These are phyloP conservation scores for Aphanomyces stellatus DNA, from an alignment of 352 stramenopile species.

Conservation along the genomic window DNA sequence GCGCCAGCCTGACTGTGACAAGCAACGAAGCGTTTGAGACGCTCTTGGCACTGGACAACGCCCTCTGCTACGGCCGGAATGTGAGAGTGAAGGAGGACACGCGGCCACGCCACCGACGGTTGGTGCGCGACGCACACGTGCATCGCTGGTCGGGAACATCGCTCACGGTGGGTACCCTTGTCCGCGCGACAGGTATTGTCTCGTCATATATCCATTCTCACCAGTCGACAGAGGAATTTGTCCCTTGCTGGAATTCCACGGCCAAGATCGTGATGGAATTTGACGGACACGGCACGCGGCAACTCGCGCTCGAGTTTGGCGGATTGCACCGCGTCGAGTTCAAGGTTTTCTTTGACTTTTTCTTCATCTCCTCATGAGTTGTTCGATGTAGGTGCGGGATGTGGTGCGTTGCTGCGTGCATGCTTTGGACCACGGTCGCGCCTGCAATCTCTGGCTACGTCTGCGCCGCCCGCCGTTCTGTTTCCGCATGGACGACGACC, in stretches of 20 bases:
- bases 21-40: neutral
- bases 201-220: neutral
- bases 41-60: neutral
- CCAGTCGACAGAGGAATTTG: neutral
- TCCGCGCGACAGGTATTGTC: neutral
- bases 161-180: neutral
- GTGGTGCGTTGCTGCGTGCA: neutral
- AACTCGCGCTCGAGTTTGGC: neutral
- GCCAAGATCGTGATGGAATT: neutral
- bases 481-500: neutral
- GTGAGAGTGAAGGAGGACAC: neutral
- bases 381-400: neutral
- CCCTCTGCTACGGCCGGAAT: neutral
- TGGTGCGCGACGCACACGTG: neutral
- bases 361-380: neutral
- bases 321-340: neutral
- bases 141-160: neutral
- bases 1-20: neutral
- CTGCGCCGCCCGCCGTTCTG: neutral
- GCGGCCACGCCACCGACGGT: too few species aligned
- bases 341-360: neutral
- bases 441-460: neutral
- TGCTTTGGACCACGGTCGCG: neutral
- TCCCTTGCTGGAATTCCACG: neutral
- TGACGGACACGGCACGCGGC: neutral